Base-by-base conservation (phyloP, 2,329 filamentous ascomycete genomes). In the Cladosporium cucumerinum region DNA sequence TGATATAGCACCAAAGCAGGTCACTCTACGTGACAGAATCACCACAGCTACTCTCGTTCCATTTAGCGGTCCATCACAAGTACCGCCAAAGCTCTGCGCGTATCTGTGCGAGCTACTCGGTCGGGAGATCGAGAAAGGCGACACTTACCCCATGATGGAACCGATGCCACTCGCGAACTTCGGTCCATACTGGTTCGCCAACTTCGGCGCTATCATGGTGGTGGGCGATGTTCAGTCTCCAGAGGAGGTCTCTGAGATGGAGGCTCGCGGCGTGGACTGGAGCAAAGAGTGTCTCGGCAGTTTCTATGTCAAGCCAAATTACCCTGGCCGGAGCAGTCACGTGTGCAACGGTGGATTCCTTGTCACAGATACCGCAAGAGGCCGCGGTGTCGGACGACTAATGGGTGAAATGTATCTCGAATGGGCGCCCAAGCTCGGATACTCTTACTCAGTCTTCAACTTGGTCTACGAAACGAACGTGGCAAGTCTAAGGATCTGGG, bases 251-350 rank as follows among this genome's bases (percentile, higher is more conserved):
- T 74, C 77, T 49, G 74, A 78, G 18, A 81, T 82, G 80, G 80
- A 80, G 61, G 73, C 75, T 26, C 70, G 74, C 5, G 79, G 78
- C 57, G 75, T 74, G 69, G 90, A 94, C 77, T 96, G 93, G 92
- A 85, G 87, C 69, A 88, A 88, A 73, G 84, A 90, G 72, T 96
- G 92, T 72, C 81, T 97, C 51, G 93, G 93, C 65, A 96, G 91
- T 79, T 96, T 96, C 79, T 96, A 95, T 79, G 91, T 96, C 82
- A 93, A 95, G 80, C 92, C 93, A 57, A 96, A 97, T 78, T 97
- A 96, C 76, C 92, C 93, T 0, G 93, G 93, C 57, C 86, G 93
- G 65, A 95, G 91, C 79, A 95, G 90, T 77, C 93, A 97, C 81
- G 87, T 96, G 59, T 96, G 92, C 81, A 86, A 90, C 85, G 79